Evolutionary conservation across 2,329 filamentous ascomycete species (phyloP).

Genomic region (Aspergillus bombycis): DNA sequence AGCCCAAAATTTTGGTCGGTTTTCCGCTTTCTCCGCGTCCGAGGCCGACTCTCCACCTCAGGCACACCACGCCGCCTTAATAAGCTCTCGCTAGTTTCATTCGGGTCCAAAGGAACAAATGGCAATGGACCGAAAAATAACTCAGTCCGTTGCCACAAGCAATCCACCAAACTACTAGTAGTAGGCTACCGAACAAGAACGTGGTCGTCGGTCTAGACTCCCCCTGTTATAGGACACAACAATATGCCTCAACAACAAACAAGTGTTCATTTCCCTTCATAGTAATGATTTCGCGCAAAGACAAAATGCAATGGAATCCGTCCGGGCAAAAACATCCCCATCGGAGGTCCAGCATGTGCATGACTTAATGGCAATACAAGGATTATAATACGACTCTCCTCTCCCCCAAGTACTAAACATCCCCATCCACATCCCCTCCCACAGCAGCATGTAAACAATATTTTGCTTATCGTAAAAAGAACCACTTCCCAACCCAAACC

Average conservation of each 20-base stretch:
- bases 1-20: slow-evolving; percentile 38
- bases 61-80: slow-evolving; percentile 20
- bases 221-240: too few relatives aligned
- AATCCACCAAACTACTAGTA: too few relatives aligned
- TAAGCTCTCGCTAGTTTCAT: background rate
- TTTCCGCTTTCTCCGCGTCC: slow-evolving; percentile 36
- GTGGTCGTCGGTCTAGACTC: too few relatives aligned
- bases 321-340: background rate
- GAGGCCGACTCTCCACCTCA: slow-evolving; percentile 27
- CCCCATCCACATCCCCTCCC: background rate
- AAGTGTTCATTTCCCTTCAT: background rate
- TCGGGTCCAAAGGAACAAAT: background rate
- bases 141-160: too few relatives aligned
- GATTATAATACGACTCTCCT: background rate
- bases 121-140: too few relatives aligned
- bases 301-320: background rate
- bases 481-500: background rate
- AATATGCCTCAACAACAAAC: background rate
- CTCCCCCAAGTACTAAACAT: background rate
- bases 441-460: background rate
- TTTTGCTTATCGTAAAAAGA: slow-evolving; percentile 5
- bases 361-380: background rate
- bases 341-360: background rate
- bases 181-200: too few relatives aligned
- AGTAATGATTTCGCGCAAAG: background rate